phyloP scores from a whole-genome alignment of 768 basidiomycete genomes.

The Termitomyces sp. region DNA sequence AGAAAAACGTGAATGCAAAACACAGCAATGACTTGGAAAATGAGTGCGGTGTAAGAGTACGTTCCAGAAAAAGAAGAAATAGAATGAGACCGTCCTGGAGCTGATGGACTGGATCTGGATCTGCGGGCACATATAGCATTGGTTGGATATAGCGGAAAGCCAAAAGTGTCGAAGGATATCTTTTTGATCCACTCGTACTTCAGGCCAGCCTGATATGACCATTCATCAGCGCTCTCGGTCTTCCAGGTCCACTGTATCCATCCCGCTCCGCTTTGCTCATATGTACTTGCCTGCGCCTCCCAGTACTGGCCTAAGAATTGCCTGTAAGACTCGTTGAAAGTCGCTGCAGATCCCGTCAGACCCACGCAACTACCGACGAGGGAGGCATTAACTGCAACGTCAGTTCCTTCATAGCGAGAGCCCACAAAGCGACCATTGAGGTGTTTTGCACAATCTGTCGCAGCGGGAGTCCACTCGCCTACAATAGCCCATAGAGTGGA shows the following conservation, averaged over 20 bases:
- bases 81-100: not conserved
- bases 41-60: not conserved
- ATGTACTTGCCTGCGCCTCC: slow-evolving; percentile 81
- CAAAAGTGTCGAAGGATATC: too few species aligned
- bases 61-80: not conserved
- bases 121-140: too few species aligned
- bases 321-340: slow-evolving; percentile 78
- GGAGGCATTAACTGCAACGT: too few species aligned
- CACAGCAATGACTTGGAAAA: not conserved
- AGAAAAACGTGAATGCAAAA: not conserved
- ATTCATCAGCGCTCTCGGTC: slow-evolving; percentile 79
- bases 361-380: slow-evolving; percentile 75
- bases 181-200: slow-evolving; percentile 83
- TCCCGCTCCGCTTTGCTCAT: slow-evolving; percentile 55
- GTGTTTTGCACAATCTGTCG: slow-evolving; percentile 76
- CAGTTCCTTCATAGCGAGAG: slow-evolving; percentile 63
- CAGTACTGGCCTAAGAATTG: slow-evolving; percentile 75
- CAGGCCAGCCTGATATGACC: slow-evolving; percentile 85
- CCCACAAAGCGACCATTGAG: slow-evolving; percentile 79
- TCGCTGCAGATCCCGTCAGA: slow-evolving; percentile 68
- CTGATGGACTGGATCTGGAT: too few species aligned
- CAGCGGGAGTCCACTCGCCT: slow-evolving; percentile 84
- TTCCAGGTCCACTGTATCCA: slow-evolving; percentile 90
- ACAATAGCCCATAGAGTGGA: slow-evolving; percentile 79
- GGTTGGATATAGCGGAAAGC: too few species aligned